Percentiles rank a stretch among this genome's conserved stretches.
These are phyloP conservation scores for Teratosphaeria nubilosa DNA, from an alignment of 2,329 filamentous ascomycete genomes.

Conservation along the genomic window DNA sequence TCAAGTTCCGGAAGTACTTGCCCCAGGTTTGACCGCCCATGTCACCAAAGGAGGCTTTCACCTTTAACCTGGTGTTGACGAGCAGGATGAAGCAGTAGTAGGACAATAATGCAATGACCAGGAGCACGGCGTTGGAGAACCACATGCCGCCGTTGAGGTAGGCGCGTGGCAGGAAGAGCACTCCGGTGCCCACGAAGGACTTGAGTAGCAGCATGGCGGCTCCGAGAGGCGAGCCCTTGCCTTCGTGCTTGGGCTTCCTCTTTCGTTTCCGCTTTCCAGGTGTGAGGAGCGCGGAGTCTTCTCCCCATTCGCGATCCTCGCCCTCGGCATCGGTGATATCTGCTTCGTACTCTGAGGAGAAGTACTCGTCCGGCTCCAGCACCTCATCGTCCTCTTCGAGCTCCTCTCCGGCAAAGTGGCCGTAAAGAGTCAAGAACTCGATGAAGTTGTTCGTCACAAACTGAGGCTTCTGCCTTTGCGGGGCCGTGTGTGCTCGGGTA, in stretches of 20 bases:
- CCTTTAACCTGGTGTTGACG: slow-evolving; percentile 71
- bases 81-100: slow-evolving; percentile 97
- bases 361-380: slow-evolving; percentile 79
- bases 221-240: slow-evolving; percentile 67
- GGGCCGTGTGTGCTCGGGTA: slow-evolving; percentile 13
- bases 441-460: slow-evolving; percentile 87
- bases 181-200: slow-evolving; percentile 94
- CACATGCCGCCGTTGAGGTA: slow-evolving; percentile 96
- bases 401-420: slow-evolving; percentile 94
- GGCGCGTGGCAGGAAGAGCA: slow-evolving; percentile 83
- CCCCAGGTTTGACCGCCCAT: slow-evolving; percentile 90
- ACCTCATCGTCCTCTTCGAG: slow-evolving; percentile 94
- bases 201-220: slow-evolving; percentile 83
- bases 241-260: slow-evolving; percentile 64
- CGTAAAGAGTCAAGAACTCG: slow-evolving; percentile 89
- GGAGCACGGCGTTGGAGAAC: slow-evolving; percentile 85
- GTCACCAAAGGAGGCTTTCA: slow-evolving; percentile 94
- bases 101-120: slow-evolving; percentile 73
- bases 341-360: slow-evolving; percentile 65
- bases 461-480: slow-evolving; percentile 38
- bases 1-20: slow-evolving; percentile 76
- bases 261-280: slow-evolving; percentile 59
- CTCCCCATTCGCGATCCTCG: slow-evolving; percentile 63
- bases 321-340: slow-evolving; percentile 35
- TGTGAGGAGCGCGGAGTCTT: slow-evolving; percentile 72